Conservation (phyloP, 1,284 basidiomycete species). For the Mixia osmundae region DNA sequence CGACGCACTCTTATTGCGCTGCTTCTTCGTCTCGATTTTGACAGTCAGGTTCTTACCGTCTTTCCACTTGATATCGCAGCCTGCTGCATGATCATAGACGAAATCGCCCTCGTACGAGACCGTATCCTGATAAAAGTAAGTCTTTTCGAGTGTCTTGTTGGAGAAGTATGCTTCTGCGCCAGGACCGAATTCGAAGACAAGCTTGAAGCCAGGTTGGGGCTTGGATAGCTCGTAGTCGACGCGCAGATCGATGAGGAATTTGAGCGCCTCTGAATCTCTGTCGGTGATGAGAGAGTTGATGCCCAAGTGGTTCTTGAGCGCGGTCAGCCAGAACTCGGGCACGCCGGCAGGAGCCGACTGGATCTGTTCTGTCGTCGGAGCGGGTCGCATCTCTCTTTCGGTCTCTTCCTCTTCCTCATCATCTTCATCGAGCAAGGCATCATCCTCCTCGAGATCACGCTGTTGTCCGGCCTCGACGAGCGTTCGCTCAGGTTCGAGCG, state of each 20-base stretch:
- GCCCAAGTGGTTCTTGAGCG: constrained; percentile 70
- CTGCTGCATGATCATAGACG: constrained; percentile 48
- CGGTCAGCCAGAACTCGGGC: constrained; percentile 95
- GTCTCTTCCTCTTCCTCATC: constrained; percentile 23
- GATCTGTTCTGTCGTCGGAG: constrained; percentile 9
- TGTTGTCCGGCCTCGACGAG: constrained; percentile 61
- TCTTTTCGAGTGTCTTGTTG: constrained; percentile 66
- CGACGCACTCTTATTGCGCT: constrained; percentile 83
- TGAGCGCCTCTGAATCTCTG: constrained; percentile 50
- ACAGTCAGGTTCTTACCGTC: constrained; percentile 94
- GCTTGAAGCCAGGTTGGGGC: constrained; percentile 61
- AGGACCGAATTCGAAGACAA: constrained; percentile 49
- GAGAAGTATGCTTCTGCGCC: constrained; percentile 63
- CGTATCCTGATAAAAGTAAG: constrained; percentile 64
- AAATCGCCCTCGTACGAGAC: constrained; percentile 71
- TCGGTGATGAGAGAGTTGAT: constrained; percentile 80
- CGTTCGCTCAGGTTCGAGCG: constrained; percentile 45
- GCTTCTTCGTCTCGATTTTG: constrained; percentile 96
- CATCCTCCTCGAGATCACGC: constrained; percentile 32
- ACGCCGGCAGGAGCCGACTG: constrained; percentile 33
- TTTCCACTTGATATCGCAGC: constrained; percentile 77
- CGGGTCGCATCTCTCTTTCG: constrained; percentile 11
- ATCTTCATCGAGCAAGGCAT: constrained; percentile 27
- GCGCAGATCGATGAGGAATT: constrained; percentile 41
- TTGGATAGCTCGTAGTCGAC: constrained; percentile 34